These are phyloP conservation scores for Colletotrichum graminicola DNA, from an alignment of 2,329 filamentous ascomycete genomes.

Conservation along the genomic window DNA sequence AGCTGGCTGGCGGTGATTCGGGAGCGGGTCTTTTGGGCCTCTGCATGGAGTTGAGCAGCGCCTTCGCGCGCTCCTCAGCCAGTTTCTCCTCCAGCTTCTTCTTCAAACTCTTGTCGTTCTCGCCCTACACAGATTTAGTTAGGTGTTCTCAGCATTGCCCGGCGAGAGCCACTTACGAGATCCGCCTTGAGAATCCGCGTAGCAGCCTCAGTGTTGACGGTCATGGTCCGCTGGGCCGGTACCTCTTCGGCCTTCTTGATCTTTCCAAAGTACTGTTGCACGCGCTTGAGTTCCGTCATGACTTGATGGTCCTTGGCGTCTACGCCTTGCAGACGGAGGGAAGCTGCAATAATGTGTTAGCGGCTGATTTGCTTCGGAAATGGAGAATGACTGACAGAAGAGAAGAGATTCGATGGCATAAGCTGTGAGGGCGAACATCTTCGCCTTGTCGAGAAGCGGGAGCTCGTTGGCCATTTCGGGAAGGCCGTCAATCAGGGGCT, in stretches of 20 bases:
- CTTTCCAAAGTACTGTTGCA: conserved; percentile 93
- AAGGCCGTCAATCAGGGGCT: conserved; percentile 78
- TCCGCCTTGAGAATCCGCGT: conserved; percentile 86
- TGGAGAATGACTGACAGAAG: conserved; percentile 73
- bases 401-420: conserved; percentile 93
- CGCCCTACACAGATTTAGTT: conserved; percentile 51
- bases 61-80: conserved; percentile 67
- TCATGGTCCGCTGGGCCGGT: conserved; percentile 63
- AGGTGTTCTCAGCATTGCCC: background rate
- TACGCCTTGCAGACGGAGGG: conserved; percentile 81
- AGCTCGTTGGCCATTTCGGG: conserved; percentile 79
- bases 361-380: background rate
- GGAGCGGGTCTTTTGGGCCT: conserved; percentile 57
- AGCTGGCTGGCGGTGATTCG: conserved; percentile 47
- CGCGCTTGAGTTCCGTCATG: conserved; percentile 85
- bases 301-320: conserved; percentile 88
- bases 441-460: conserved; percentile 93
- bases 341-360: conserved; percentile 61
- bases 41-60: conserved; percentile 60
- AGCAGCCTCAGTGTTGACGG: conserved; percentile 81
- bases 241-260: conserved; percentile 82
- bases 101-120: conserved; percentile 63
- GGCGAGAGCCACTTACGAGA: conserved; percentile 65
- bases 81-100: conserved; percentile 67
- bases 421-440: conserved; percentile 87